phyloP scores from a whole-genome alignment of 257 asterid species.

The Solanum lignicaule region DNA sequence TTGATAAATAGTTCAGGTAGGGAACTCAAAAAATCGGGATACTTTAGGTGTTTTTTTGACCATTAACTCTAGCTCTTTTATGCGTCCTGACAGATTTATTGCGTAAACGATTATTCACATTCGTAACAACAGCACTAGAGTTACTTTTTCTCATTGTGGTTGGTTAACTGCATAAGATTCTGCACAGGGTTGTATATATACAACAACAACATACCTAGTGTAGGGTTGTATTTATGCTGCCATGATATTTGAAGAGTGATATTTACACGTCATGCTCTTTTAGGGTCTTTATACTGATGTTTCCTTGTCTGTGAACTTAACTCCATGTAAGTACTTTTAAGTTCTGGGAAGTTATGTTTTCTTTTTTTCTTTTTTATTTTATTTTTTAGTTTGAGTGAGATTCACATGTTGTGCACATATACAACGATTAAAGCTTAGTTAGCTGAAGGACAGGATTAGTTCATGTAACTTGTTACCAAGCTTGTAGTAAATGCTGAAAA shows the following conservation, averaged over 20 bases:
- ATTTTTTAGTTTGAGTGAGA: neutral
- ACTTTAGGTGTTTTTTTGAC: neutral
- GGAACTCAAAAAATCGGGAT: accelerated
- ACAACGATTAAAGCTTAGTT: neutral
- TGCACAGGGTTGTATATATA: neutral
- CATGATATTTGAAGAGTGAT: neutral
- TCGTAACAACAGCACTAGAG: neutral
- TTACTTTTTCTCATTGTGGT: neutral
- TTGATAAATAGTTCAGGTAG: neutral
- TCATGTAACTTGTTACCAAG: neutral
- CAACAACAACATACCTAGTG: neutral
- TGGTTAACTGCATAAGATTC: neutral
- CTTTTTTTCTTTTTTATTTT: neutral
- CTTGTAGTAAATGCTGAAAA: neutral
- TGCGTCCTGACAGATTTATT: neutral
- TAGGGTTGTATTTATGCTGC: neutral
- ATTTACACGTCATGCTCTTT: neutral
- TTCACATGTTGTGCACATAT: neutral
- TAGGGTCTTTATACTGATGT: neutral
- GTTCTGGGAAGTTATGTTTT: neutral
- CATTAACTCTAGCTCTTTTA: neutral
- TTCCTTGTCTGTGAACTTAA: neutral
- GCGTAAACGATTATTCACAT: neutral
- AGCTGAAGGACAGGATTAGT: neutral
- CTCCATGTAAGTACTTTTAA: neutral